Base-by-base conservation (phyloP, 768 basidiomycete species). In the Flagelloscypha sp. region DNA sequence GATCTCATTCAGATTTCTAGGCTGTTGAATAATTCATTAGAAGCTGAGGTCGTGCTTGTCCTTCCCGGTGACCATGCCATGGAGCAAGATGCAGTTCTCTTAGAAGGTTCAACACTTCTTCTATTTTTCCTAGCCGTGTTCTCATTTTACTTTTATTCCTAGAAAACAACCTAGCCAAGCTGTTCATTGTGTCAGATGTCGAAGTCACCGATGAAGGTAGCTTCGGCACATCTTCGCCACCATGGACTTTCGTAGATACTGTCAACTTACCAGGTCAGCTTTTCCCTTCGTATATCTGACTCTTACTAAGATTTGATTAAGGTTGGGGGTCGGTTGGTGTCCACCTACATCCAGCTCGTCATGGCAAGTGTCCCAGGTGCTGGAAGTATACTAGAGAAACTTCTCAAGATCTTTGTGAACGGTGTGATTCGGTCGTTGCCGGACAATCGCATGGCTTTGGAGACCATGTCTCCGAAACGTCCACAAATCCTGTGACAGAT, bases 301-400 rank as follows among this genome's bases (percentile, higher is more conserved):
- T 50, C 40, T 34, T 59, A 61, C 16, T 52, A 56, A 24, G 55
- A 50, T 11, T 25, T 8, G 12, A 5, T 19, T 20, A 36, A 49
- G 55, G 36, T 30, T 37, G 39, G n/a, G 44, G 47, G 3, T 46
- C 48, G 9, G 39, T 79, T 3, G 59, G 55, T 0, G 58, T 88
- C 35, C 67, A 70, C 10, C 62, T 85, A n/a, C 64, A 66, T 12
- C 81, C 85, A 11, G 74, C 87, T 8, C 59, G 55, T 4, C 41
- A 57, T 34, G 49, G 62, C 15, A 93, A 94, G 54, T 98, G 94
- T 53, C 86, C 90, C 16, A 73, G 93, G 11, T 98, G 94, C 55
- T 95, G 93, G 90, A 81, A 76, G 5, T 82, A 70, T 52, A 79
- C 76, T 2, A 67, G 80, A 10, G 45, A 53, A 8, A 52, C 62